Evolutionary conservation across 1,284 basidiomycete genomes (phyloP), one percentile per base, ranked within the genome.

Genomic region (Tilletia horrida): DNA sequence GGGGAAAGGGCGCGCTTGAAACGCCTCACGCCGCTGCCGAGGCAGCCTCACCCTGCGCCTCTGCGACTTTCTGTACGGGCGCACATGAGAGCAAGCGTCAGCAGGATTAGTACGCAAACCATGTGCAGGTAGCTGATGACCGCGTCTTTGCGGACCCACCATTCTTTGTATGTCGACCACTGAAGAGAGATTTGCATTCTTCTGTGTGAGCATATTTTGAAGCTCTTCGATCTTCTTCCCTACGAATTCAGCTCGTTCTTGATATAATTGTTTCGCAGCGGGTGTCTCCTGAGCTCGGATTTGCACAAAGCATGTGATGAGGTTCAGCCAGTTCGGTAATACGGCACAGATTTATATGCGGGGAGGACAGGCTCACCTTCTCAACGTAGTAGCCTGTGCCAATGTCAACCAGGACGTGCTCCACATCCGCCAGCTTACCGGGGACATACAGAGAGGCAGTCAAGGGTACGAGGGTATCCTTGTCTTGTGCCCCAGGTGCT

Each of bases 321-420:
- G 11, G 43, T 59, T 35, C 31, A 16, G n/a, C 42, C 43, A n/a
- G 25, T 27, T n/a, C n/a, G n/a, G n/a, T n/a, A n/a, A 62, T 21
- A 31, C 27, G n/a, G 13, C 48, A 25, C 25, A 14, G n/a, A 8
- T 21, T 31, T 2, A 25, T 9, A 9, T 9, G 3, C 23, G 11
- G 27, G 25, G 11, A 40, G 2, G 40, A 40, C 18, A 44, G 4
- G 66, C 85, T 68, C 66, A 92, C 93, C 87, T 97, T 97, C 83
- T 92, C 89, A 21, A 98, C 90, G 78, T 90, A 97, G 84, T 97
- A 98, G 0, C 95, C 95, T 0, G 95, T 97, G 1, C 95, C 95
- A 40, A 98, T 87, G 81, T 98, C 95, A 21, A 98, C 88, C 68
- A 97, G 89, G 62, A 98, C 93, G 73, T 92, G 88, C 62, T 93